Percentiles rank a stretch among this genome's conserved stretches.
Evolutionary conservation across 164 flowering plant species (phyloP).

Genomic region (Aristolochia contorta): DNA sequence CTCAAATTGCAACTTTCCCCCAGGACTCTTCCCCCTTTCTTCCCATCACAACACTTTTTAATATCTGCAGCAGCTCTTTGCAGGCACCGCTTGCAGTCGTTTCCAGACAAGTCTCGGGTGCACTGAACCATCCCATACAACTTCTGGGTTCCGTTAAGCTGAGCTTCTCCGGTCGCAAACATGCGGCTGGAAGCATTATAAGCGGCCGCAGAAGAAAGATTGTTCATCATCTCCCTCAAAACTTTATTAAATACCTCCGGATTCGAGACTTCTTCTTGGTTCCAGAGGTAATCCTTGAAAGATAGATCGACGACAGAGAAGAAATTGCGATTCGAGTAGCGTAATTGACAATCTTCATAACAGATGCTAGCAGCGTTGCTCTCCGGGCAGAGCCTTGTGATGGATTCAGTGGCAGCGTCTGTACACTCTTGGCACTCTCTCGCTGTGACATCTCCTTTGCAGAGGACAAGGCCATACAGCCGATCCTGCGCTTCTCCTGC

Average conservation of each 20-base stretch:
- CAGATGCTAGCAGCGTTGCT: conserved; percentile 16
- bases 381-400: conserved; percentile 13
- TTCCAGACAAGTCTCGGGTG: conserved; percentile 16
- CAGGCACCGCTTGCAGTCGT: conserved; percentile 22
- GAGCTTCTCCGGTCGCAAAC: conserved; percentile 17
- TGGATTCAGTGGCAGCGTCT: conserved; percentile 4
- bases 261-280: conserved; percentile 11
- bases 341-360: conserved; percentile 26
- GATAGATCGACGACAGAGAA: background rate
- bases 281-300: background rate
- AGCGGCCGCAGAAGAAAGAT: conserved; percentile 14
- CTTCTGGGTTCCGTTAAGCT: background rate
- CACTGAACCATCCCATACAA: conserved; percentile 42
- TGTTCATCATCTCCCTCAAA: conserved; percentile 8
- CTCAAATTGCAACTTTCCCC: conserved; percentile 25
- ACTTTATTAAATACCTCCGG: conserved; percentile 9
- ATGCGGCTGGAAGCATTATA: conserved; percentile 4
- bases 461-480: conserved; percentile 10
- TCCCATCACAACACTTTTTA: conserved; percentile 10
- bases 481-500: conserved; percentile 4
- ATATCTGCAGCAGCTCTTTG: conserved; percentile 4
- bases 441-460: conserved; percentile 7
- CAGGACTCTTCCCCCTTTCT: conserved; percentile 24
- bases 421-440: conserved; percentile 13
- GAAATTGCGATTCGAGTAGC: conserved; percentile 18